phyloP scores from a whole-genome alignment of 345 rosid genomes.

The Arabis hirsuta region DNA sequence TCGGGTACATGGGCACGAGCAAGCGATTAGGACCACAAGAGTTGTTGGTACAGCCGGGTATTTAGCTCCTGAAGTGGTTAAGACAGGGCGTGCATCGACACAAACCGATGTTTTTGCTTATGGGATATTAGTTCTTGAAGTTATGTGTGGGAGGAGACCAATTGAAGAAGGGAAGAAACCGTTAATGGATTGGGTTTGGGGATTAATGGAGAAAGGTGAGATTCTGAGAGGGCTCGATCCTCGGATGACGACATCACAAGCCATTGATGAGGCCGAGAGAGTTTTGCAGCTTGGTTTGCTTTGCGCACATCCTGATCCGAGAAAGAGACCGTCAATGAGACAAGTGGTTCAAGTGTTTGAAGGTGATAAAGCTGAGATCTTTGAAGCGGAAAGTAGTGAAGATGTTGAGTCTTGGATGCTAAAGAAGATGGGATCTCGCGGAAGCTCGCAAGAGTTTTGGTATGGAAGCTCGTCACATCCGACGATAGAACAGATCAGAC shows the following conservation, averaged over 20 bases:
- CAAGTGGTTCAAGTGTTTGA: constrained; percentile 53
- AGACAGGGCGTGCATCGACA: constrained; percentile 52
- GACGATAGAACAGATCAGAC: constrained; percentile 39
- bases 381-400: constrained; percentile 37
- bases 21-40: constrained; percentile 59
- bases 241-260: constrained; percentile 33
- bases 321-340: constrained; percentile 54
- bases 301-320: constrained; percentile 51
- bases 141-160: constrained; percentile 56
- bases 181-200: constrained; percentile 51
- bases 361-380: constrained; percentile 40
- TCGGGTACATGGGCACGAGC: constrained; percentile 66
- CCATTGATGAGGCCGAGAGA: constrained; percentile 42
- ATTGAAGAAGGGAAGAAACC: constrained; percentile 55
- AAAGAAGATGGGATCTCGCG: constrained; percentile 40
- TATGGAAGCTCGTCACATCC: constrained; percentile 41
- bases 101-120: constrained; percentile 56
- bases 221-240: constrained; percentile 41
- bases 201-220: constrained; percentile 43
- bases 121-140: constrained; percentile 56
- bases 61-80: constrained; percentile 72
- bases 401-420: constrained; percentile 43
- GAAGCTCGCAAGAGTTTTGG: constrained; percentile 38
- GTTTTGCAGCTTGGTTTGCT: constrained; percentile 53
- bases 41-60: constrained; percentile 83